These are phyloP conservation scores for Cucurbita ficifolia DNA, from an alignment of 306 rosid species.

Conservation along the genomic window DNA sequence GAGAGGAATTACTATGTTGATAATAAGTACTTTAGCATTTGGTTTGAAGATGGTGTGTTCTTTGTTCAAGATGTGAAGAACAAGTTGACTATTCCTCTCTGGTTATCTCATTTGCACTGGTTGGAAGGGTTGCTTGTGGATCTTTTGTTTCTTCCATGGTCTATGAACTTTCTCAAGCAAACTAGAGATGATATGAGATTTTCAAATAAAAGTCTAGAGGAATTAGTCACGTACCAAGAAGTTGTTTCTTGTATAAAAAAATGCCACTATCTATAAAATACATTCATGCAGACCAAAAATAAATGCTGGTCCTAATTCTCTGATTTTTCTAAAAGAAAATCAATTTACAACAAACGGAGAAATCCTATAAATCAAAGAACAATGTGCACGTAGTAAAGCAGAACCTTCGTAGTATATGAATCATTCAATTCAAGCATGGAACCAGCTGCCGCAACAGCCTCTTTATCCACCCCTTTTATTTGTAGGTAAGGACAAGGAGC, in stretches of 20 bases:
- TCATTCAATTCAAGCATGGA: constrained; percentile 75
- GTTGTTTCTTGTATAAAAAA: neutral
- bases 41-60: too few species aligned
- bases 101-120: too few species aligned
- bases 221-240: too few species aligned
- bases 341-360: neutral
- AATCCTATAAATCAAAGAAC: neutral
- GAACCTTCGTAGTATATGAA: constrained; percentile 83
- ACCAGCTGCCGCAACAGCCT: constrained; percentile 88
- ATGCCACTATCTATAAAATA: neutral
- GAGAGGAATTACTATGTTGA: too few species aligned
- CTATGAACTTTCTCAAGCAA: too few species aligned
- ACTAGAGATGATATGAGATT: too few species aligned
- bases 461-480: constrained; percentile 88
- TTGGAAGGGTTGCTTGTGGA: too few species aligned
- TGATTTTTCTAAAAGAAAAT: neutral
- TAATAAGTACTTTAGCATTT: too few species aligned
- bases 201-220: too few species aligned
- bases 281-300: neutral
- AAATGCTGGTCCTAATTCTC: neutral
- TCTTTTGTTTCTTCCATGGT: too few species aligned
- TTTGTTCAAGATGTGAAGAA: too few species aligned
- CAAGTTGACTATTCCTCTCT: too few species aligned
- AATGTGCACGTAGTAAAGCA: neutral
- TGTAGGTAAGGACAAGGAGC: constrained; percentile 77